These are phyloP conservation scores for Aspergillus japonicus DNA, from an alignment of 2,329 filamentous ascomycete species.

Conservation along the genomic window DNA sequence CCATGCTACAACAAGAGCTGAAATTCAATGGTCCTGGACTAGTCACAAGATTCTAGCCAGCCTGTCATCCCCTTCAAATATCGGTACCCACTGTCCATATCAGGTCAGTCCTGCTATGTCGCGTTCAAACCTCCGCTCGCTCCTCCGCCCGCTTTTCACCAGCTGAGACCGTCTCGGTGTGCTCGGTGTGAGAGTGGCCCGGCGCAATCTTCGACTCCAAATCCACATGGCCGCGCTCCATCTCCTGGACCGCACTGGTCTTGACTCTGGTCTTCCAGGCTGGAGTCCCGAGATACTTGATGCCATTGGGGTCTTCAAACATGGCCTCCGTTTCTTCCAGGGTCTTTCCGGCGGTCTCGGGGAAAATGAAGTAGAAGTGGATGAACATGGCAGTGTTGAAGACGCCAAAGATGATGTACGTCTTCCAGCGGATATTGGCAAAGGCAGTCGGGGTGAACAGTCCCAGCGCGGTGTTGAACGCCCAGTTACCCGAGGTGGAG, in stretches of 20 bases:
- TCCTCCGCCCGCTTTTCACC: too few species aligned
- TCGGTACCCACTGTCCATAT: too few species aligned
- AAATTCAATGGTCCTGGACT: too few species aligned
- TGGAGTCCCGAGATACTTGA: slow-evolving; percentile 28
- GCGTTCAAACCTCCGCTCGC: too few species aligned
- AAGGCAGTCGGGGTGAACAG: slow-evolving; percentile 54
- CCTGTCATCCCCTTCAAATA: too few species aligned
- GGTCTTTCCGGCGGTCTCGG: slow-evolving; percentile 69
- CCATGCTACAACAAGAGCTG: too few species aligned
- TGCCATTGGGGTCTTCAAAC: slow-evolving; percentile 49
- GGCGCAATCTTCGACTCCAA: neutral
- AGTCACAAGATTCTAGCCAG: too few species aligned
- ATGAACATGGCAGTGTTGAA: slow-evolving; percentile 66
- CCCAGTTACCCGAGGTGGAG: slow-evolving; percentile 60
- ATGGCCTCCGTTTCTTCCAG: slow-evolving; percentile 75
- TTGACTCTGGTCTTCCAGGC: slow-evolving; percentile 42
- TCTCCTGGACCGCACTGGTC: slow-evolving; percentile 17
- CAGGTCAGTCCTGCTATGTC: too few species aligned
- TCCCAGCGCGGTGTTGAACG: slow-evolving; percentile 49
- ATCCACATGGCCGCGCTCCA: slow-evolving; percentile 2
- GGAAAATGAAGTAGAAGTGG: slow-evolving; percentile 64
- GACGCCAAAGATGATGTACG: slow-evolving; percentile 69
- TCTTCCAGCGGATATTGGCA: slow-evolving; percentile 52
- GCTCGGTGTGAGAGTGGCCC: neutral
- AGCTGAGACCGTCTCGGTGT: too few species aligned